Base-by-base conservation (phyloP, 768 basidiomycete species). In the Kwoniella botswanensis region DNA sequence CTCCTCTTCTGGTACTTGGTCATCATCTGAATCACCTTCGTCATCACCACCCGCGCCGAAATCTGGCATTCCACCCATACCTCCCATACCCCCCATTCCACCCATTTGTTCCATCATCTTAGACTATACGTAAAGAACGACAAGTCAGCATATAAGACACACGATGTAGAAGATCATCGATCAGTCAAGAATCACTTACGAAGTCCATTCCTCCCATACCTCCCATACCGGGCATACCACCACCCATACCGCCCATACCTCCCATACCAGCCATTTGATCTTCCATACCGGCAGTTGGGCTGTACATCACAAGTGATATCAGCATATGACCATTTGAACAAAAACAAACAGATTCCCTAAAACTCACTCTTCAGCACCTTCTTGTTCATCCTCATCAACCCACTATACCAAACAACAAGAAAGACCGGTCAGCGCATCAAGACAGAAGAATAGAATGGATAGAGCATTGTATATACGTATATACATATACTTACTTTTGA, bases 301-400 rank as follows among this genome's bases (percentile, higher is more conserved):
- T 61, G 35, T 7, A 35, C 35, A 44, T 46, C 2, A 24, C 17
- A 26, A 24, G 72, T 21, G 55, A 59, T 17, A 53, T 54, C 18
- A 24, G 42, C 17, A n/a, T 53, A 29, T 54, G 43, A 53, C 35
- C 60, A 61, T 22, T 35, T 35, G 35, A 55, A 42, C 3, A 56
- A 26, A 15, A 24, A 35, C 57, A 62, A 11, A 35, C 42, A 10
- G 62, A 9, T 70, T 42, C 64, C 58, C 56, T n/a, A 35, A 11
- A 18, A 77, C 79, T 79, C 71, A 82, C 79, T 82, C 79, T 54
- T 80, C 81, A 55, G 83, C 87, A 62, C 87, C 91, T 52, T 92
- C 91, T 85, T 98, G 96, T 82, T 98, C 95, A 81, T 98, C 96
- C 86, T 98, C 95, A 79, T 98, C 95, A 53, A 92, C 91, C 94